Evolutionary conservation across 352 stramenopile species (phyloP).

Genomic region (Plasmopara halstedii): DNA sequence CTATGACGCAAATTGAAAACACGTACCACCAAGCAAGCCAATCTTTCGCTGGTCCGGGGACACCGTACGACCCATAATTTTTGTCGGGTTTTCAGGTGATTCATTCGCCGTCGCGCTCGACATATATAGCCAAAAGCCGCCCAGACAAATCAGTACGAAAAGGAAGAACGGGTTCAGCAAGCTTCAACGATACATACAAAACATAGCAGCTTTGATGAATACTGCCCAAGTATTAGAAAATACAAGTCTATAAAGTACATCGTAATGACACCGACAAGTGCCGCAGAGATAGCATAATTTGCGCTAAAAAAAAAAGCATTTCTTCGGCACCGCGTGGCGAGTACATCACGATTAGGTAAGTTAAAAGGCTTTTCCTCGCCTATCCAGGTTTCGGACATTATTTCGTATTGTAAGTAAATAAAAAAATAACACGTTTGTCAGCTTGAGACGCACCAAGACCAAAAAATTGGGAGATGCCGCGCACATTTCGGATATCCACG

Average conservation of each 20-base stretch:
- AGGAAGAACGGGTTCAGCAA: conserved; percentile 83
- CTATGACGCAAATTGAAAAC: not conserved
- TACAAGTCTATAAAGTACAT: conserved; percentile 39
- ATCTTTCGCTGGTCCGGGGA: conserved; percentile 74
- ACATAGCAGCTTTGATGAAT: conserved; percentile 3
- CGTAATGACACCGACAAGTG: conserved; percentile 70
- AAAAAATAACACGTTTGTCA: conserved; percentile 2
- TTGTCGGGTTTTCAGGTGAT: conserved; percentile 61
- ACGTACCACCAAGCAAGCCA: conserved; percentile 64
- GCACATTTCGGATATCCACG: conserved; percentile 67
- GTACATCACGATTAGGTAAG: conserved; percentile 51
- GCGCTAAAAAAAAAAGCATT: conserved; percentile 80
- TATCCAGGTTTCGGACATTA: conserved; percentile 8
- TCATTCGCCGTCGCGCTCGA: conserved; percentile 62
- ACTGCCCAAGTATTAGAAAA: not conserved
- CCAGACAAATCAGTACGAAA: conserved; percentile 80
- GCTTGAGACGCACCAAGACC: conserved; percentile 40
- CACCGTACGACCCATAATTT: conserved; percentile 61
- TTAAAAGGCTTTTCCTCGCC: conserved; percentile 85
- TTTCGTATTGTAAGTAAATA: not conserved
- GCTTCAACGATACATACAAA: conserved; percentile 16
- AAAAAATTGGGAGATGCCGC: conserved; percentile 76
- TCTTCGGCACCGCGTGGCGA: conserved; percentile 58
- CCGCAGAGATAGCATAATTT: conserved; percentile 76
- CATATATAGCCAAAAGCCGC: conserved; percentile 75